phyloP scores from a whole-genome alignment of 257 asterid species.

The Nicotiana undulata region DNA sequence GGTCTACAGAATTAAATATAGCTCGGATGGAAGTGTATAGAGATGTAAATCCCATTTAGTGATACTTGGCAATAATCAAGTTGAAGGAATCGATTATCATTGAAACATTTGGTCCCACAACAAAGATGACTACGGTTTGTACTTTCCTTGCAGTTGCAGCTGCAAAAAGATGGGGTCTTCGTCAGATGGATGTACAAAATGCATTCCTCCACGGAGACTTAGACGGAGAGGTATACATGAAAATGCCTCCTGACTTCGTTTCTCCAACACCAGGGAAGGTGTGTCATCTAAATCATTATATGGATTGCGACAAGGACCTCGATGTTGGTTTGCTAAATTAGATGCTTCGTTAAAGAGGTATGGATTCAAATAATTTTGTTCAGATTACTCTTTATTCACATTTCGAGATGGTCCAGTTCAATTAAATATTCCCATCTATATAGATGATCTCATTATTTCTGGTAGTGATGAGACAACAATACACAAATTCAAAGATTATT shows the following conservation, averaged over 20 bases:
- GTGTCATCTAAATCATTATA: no score
- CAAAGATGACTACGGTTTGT: neutral
- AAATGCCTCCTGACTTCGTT: neutral
- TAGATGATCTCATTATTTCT: no score
- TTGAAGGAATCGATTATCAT: constrained; percentile 5
- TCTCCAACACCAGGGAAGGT: no score
- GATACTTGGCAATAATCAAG: neutral
- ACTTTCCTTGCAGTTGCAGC: neutral
- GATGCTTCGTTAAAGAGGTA: no score
- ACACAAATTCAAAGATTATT: no score
- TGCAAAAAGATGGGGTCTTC: neutral
- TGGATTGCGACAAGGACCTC: no score
- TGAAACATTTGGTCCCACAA: neutral
- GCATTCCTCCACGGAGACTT: neutral
- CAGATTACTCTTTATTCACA: no score
- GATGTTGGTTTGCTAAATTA: no score
- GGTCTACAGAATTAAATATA: constrained; percentile 13
- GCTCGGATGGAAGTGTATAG: neutral
- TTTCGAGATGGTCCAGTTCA: no score
- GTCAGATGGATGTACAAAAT: neutral
- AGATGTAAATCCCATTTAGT: neutral
- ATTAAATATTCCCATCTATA: no score
- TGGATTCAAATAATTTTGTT: no score
- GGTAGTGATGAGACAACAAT: no score
- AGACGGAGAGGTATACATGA: constrained; percentile 8